Conservation (phyloP, 2,329 filamentous ascomycete species). For the Aspergillus carbonarius region DNA sequence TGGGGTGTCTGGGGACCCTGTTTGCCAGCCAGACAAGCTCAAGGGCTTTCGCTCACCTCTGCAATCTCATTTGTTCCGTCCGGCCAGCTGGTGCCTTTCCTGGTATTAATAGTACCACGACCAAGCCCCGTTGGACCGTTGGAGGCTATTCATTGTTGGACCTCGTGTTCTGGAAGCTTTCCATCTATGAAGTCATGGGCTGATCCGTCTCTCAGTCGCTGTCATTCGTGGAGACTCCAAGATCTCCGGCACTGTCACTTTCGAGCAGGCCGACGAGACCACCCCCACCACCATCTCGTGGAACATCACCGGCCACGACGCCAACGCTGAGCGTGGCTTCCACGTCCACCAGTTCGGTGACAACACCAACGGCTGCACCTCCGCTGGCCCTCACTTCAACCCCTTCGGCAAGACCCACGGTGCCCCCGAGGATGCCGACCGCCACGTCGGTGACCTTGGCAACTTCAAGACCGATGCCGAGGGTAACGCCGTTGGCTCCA, state of each 20-base stretch:
- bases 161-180: constrained; percentile 9
- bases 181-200: constrained; percentile 7
- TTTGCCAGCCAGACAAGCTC: constrained; percentile 9
- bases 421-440: constrained; percentile 74
- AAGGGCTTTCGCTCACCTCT: not conserved
- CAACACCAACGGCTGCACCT: constrained; percentile 99
- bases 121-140: not conserved
- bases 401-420: constrained; percentile 90
- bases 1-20: constrained; percentile 10
- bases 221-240: constrained; percentile 98
- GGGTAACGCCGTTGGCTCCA: constrained; percentile 81
- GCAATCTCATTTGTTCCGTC: constrained; percentile 5
- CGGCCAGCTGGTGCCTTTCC: not conserved
- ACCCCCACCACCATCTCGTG: constrained; percentile 83
- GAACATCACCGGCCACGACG: constrained; percentile 87
- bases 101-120: not conserved
- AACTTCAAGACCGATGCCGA: constrained; percentile 95
- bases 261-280: constrained; percentile 86
- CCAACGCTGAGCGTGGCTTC: constrained; percentile 96
- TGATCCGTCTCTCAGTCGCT: constrained; percentile 63
- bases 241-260: constrained; percentile 88
- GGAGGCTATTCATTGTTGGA: constrained; percentile 1
- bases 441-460: constrained; percentile 96
- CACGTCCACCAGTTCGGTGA: constrained; percentile 99
- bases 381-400: constrained; percentile 98